These are phyloP conservation scores for Jacaranda mimosifolia DNA, from an alignment of 257 asterid species.

Conservation along the genomic window DNA sequence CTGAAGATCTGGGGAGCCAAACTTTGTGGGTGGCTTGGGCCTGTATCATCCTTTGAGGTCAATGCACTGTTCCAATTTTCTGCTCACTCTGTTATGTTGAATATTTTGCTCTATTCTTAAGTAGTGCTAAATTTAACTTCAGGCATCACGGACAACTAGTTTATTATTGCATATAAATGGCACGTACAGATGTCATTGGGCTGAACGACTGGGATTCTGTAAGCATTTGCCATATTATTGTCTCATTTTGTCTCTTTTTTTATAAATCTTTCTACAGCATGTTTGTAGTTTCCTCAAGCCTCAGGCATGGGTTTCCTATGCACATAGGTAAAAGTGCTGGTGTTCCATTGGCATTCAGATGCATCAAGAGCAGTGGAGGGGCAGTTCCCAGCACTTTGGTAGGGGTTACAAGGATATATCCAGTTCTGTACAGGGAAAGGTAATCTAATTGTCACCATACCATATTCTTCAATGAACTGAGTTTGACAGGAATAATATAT, in stretches of 20 bases:
- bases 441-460: constrained; percentile 42
- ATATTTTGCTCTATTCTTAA: constrained; percentile 23
- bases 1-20: constrained; percentile 97
- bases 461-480: constrained; percentile 20
- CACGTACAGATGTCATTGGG: constrained; percentile 97
- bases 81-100: constrained; percentile 22
- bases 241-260: constrained; percentile 18
- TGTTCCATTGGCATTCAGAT: constrained; percentile 82
- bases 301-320: constrained; percentile 34
- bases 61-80: constrained; percentile 37
- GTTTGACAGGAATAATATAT: constrained; percentile 37
- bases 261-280: constrained; percentile 16
- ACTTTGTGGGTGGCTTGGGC: constrained; percentile 86
- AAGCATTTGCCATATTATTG: constrained; percentile 47
- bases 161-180: constrained; percentile 84
- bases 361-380: constrained; percentile 90
- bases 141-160: constrained; percentile 67
- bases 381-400: constrained; percentile 82
- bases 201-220: constrained; percentile 92
- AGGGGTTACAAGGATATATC: constrained; percentile 85
- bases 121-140: constrained; percentile 40
- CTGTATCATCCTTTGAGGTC: constrained; percentile 92
- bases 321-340: constrained; percentile 71
- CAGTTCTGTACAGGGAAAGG: constrained; percentile 93
- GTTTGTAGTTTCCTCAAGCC: constrained; percentile 39